Conservation (phyloP, 768 basidiomycete genomes). For the Lactarius indigo region DNA sequence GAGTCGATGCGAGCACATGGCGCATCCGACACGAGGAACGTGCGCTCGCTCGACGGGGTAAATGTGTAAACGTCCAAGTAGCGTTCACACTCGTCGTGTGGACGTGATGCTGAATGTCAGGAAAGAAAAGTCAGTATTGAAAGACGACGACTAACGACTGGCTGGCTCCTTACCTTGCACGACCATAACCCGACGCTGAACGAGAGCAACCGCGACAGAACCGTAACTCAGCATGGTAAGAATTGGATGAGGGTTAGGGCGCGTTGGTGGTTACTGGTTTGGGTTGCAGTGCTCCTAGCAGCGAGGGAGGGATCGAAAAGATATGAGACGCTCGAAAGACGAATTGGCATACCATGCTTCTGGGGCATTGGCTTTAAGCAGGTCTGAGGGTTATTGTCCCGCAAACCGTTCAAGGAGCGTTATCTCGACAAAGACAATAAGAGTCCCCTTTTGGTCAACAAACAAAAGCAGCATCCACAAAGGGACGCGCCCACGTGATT, state of each 20-base stretch:
- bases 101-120: conserved; percentile 45
- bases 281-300: background rate
- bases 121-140: background rate
- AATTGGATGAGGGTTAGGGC: background rate
- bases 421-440: background rate
- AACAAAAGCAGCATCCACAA: conserved; percentile 3
- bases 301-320: background rate
- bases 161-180: conserved; percentile 52
- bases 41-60: conserved; percentile 57
- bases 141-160: background rate
- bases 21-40: conserved; percentile 59
- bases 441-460: background rate
- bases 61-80: conserved; percentile 67
- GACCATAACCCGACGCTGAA: conserved; percentile 63
- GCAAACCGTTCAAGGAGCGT: conserved; percentile 2
- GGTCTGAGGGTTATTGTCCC: conserved; percentile 20
- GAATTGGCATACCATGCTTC: background rate
- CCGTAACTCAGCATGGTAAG: conserved; percentile 37
- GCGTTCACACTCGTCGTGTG: conserved; percentile 51
- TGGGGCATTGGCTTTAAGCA: background rate
- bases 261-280: background rate
- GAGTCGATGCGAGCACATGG: conserved; percentile 61
- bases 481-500: background rate
- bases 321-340: background rate
- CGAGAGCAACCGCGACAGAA: conserved; percentile 63